Evolutionary conservation across 305 asterid species (phyloP).

Genomic region (Coffea humblotiana): DNA sequence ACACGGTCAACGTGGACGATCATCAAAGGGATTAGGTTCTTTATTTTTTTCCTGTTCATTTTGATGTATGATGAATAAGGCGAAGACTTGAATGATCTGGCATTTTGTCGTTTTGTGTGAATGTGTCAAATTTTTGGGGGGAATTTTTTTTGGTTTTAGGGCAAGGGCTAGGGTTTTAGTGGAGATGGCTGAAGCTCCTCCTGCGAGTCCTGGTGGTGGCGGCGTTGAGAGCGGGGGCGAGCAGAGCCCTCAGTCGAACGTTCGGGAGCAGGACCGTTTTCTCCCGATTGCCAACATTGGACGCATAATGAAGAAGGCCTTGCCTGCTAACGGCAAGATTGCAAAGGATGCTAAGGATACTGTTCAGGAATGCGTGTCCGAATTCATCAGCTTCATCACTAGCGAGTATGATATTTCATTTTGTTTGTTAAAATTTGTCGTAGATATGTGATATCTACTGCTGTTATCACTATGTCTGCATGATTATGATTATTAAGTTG

Average conservation of each 20-base stretch:
- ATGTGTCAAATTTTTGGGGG: conserved; percentile 1
- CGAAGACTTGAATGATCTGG: neutral
- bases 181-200: conserved; percentile 60
- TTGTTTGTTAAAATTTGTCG: neutral
- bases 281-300: conserved; percentile 75
- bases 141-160: conserved; percentile 9
- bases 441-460: neutral
- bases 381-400: conserved; percentile 66
- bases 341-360: conserved; percentile 56
- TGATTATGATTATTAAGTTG: neutral
- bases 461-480: neutral
- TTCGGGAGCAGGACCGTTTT: conserved; percentile 71
- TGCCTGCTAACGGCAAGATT: conserved; percentile 59
- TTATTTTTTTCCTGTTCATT: neutral
- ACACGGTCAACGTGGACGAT: conserved; percentile 9
- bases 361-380: conserved; percentile 76
- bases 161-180: conserved; percentile 7
- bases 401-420: conserved; percentile 32
- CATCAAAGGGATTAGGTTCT: conserved; percentile 10
- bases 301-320: conserved; percentile 66
- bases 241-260: conserved; percentile 61
- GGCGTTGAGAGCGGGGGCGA: conserved; percentile 52
- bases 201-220: conserved; percentile 45
- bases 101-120: neutral
- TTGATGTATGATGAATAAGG: neutral